Evolutionary conservation across 768 basidiomycete genomes (phyloP).

Genomic region (Rhodotorula diobovata): DNA sequence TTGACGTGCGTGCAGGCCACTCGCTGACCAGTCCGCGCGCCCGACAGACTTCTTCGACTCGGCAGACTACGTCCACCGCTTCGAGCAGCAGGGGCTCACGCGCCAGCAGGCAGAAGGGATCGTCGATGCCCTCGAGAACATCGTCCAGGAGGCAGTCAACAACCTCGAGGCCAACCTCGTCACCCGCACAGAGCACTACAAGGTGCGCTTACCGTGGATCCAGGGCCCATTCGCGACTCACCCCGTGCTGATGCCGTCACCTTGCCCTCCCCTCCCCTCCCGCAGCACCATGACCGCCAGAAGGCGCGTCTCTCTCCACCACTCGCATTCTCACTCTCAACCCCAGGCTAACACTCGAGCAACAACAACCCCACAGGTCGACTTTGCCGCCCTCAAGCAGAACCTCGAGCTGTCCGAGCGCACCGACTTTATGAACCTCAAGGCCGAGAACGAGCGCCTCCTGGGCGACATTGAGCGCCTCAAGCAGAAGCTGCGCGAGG

Average conservation of each 20-base stretch:
- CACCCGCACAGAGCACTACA: slow-evolving; percentile 91
- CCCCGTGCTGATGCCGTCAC: not conserved
- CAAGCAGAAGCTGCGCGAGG: slow-evolving; percentile 85
- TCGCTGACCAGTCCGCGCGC: not conserved
- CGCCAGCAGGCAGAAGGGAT: slow-evolving; percentile 63
- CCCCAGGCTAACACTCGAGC: too few species aligned
- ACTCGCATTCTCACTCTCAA: not conserved
- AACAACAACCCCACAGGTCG: slow-evolving; percentile 54
- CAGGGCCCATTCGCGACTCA: not conserved
- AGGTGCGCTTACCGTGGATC: slow-evolving; percentile 55
- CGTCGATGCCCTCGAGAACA: slow-evolving; percentile 93
- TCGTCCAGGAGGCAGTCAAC: slow-evolving; percentile 91
- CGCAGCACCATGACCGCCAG: slow-evolving; percentile 82
- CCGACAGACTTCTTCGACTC: slow-evolving; percentile 73
- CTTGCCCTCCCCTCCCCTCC: not conserved
- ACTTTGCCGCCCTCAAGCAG: slow-evolving; percentile 74
- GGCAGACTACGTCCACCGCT: slow-evolving; percentile 83
- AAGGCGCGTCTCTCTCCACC: slow-evolving; percentile 50
- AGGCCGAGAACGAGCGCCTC: slow-evolving; percentile 93
- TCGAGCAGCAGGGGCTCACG: slow-evolving; percentile 74
- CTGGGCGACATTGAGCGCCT: slow-evolving; percentile 86
- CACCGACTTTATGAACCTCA: slow-evolving; percentile 91
- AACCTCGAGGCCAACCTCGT: slow-evolving; percentile 97
- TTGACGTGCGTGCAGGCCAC: not conserved
- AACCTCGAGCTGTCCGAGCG: slow-evolving; percentile 94